Evolutionary conservation across 371 early-diverging fungal species (phyloP), one percentile per base, ranked within the genome.

Genomic region (Zychaea mexicana): DNA sequence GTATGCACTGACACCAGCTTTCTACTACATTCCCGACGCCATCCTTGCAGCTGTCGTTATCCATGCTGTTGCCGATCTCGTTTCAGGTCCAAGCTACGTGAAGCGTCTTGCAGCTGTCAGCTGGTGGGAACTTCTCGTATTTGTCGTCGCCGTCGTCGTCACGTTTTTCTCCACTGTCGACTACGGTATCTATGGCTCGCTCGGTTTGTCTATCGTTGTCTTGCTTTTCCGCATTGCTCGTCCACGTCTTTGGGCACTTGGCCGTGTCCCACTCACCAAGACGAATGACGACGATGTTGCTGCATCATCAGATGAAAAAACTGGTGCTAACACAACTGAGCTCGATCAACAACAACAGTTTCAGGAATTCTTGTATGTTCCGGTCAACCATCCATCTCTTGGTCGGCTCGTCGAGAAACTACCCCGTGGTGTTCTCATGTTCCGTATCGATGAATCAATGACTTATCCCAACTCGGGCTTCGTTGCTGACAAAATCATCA

Each of bases 11-110:
- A 92, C 95, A 0, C 90, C 91, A 12, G 90, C 90, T 5, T 93
- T 97, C 72, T 92, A 86, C 78, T 95, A 86, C 64, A 92, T 97
- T 42, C 94, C 96, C 3, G 85, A 86, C 47, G 86, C 96, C 21
- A 78, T 82, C 2, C 81, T 95, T 9, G 81, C 93, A 12, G 91
- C 94, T 0, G 85, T 96, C 42, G 92, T 95, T 52, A 89, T 95
- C 57, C 84, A 80, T 55, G 88, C 90, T 31, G 89, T 91, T 36
- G 72, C 79, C 52, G 88, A 87, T 61, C 72, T 90, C 26, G 73
- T 88, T 9, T 70, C 77, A 38, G 79, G 79, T n/a, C 78, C 73
- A 22, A 53, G 57, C 13, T 67, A 78, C 62, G 27, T 70, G 38
- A 64, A 74, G 64, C 72, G 71, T 62, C 62, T 81, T 7, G 77